Base-by-base conservation (phyloP, 768 basidiomycete genomes). In the Wakefieldia striispora region DNA sequence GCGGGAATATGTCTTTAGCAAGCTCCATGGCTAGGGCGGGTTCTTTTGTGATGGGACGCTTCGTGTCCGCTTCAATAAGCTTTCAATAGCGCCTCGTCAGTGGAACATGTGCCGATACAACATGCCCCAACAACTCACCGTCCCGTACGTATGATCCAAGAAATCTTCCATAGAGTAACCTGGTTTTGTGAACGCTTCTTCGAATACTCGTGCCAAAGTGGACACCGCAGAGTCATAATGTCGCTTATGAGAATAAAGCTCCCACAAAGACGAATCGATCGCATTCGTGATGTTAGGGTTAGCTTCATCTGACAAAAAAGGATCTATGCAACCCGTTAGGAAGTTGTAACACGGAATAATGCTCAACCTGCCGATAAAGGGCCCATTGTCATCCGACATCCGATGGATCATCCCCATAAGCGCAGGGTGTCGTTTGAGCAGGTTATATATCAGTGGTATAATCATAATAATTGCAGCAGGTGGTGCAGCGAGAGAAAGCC, bases 331-430 rank as follows among this genome's bases (percentile, higher is more conserved):
- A 17, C 20, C 39, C 20, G 38, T 61, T 38, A 63, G 40, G 11
- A 34, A 37, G 20, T 11, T 7, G 6, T 19, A 19, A n/a, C 33
- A 38, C 21, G 23, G 40, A 45, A n/a, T 3, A 31, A 29, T 23
- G 23, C 12, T 45, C 35, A 26, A 50, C 62, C 43, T 21, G 73
- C 77, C 80, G 36, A 62, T 63, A 4, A 66, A 68, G 20, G 49
- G 38, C n/a, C 56, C 56, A 29, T 71, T 58, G 10, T 65, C 65
- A 2, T 72, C 72, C 19, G 72, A 74, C 3, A 68, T 61, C 16
- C 86, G 81, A 66, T 98, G 97, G 31, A 98, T 90, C 87, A 98
- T 89, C 27, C 73, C 72, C 95, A 97, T 97, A 53, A 94, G 78
- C 0, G 85, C 82, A 3, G 95, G 94, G 67, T 98, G 95, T 9